Percentiles rank a stretch among this genome's conserved stretches.
phyloP scores from a whole-genome alignment of 2,329 filamentous ascomycete genomes.

The Massarina eburnea region DNA sequence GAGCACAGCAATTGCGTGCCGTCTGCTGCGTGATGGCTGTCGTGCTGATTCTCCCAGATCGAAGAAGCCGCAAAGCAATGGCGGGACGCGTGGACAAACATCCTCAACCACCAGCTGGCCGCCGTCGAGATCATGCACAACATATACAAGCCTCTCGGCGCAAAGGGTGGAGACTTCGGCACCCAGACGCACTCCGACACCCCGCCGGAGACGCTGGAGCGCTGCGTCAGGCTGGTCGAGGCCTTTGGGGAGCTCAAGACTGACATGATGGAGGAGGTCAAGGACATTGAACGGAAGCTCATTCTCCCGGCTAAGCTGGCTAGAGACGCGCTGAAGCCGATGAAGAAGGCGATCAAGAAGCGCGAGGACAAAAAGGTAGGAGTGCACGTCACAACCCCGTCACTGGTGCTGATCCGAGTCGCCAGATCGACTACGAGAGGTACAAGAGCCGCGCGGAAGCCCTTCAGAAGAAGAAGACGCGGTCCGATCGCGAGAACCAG shows the following conservation, averaged over 20 bases:
- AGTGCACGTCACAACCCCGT: neutral
- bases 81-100: conserved; percentile 75
- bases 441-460: conserved; percentile 71
- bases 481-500: conserved; percentile 72
- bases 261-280: conserved; percentile 72
- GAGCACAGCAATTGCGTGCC: neutral
- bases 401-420: conserved; percentile 11
- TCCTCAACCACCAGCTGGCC: conserved; percentile 68
- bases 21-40: neutral
- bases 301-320: conserved; percentile 70
- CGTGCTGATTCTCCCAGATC: conserved; percentile 55
- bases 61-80: conserved; percentile 74
- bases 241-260: conserved; percentile 70
- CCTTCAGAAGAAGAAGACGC: conserved; percentile 68
- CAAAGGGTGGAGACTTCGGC: conserved; percentile 56
- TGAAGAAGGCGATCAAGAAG: conserved; percentile 84
- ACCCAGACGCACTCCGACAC: conserved; percentile 60
- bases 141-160: conserved; percentile 76
- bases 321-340: conserved; percentile 67
- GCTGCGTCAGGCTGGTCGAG: conserved; percentile 65
- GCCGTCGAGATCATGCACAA: conserved; percentile 68
- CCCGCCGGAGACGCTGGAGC: conserved; percentile 62
- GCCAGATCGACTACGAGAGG: conserved; percentile 74
- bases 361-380: conserved; percentile 73
- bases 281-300: conserved; percentile 68